phyloP scores from a whole-genome alignment of 331 rosid species.

The Ulmus americana region DNA sequence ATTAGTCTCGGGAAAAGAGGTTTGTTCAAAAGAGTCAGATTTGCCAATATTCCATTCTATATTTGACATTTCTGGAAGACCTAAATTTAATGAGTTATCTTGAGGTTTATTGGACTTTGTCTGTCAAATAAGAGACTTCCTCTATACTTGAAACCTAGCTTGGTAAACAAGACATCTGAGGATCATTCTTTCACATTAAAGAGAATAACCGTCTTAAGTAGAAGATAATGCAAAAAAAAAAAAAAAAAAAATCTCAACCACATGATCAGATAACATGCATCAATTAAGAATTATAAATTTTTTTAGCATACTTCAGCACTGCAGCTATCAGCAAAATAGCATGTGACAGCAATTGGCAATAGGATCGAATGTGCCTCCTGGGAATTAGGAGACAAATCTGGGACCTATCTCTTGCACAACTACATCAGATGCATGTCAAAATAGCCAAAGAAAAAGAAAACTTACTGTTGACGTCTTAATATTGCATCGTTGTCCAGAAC shows the following conservation, averaged over 20 bases:
- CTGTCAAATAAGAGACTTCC: neutral
- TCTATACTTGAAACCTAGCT: neutral
- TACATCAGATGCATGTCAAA: neutral
- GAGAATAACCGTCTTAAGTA: neutral
- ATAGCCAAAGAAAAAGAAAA: conserved; percentile 23
- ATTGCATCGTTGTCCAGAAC: conserved; percentile 68
- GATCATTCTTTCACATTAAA: neutral
- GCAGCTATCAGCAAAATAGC: neutral
- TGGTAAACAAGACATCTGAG: neutral
- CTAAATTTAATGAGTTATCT: neutral
- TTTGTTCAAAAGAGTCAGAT: conserved; percentile 1
- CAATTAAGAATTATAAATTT: neutral
- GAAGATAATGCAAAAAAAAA: neutral
- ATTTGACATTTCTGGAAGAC: neutral
- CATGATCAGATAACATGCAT: neutral
- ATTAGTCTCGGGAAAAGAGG: conserved; percentile 16
- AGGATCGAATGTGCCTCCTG: neutral
- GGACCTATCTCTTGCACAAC: neutral
- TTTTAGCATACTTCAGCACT: neutral
- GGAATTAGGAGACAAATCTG: neutral
- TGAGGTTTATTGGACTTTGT: neutral
- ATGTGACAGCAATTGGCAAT: neutral
- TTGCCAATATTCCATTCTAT: neutral
- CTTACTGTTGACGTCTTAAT: conserved; percentile 91
- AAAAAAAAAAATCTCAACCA: neutral